Evolutionary conservation across 2,329 filamentous ascomycete genomes (phyloP), one percentile per base, ranked within the genome.

Genomic region (Pseudocercospora macadamiae): DNA sequence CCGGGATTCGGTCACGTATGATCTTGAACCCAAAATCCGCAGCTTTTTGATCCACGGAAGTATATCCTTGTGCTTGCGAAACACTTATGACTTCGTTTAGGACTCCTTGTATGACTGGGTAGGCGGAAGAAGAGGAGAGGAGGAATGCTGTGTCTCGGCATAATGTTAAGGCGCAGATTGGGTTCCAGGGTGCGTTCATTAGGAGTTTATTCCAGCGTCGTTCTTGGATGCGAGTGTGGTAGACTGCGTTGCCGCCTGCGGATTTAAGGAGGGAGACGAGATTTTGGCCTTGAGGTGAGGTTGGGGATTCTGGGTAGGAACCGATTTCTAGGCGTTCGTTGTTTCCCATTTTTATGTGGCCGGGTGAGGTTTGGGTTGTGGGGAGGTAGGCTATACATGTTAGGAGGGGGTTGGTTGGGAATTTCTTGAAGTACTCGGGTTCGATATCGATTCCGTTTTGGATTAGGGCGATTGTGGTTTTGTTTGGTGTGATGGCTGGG

Each of bases 401-500:
- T 5, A 87, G 66, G 19, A 88, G 76, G 0, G 83, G 79, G 28
- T 80, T 81, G 0, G 68, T 55, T 0, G 83, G 82, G 61, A 83
- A 88, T 0, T 73, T 71, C 0, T 68, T 65, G 0, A 72, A 66
- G 48, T 85, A 86, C 7, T 83, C 80, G 7, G 81, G 77, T 66
- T 88, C 85, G 57, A 86, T 86, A 0, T 77, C 80, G 37, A 88
- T 82, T 0, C 85, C 86, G 63, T 87, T 88, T 61, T 88, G 85
- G 5, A 86, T 78, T 0, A 88, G 78, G 2, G 83, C 82, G 28
- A 87, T 81, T 0, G 80, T 79, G 0, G 83, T 86, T 44, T 74
- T 59, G 1, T 68, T 66, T 0, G 69, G 72, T 0, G 61, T 66
- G 4, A 82, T 71, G 3, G 74, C 79, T 0, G 77, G 73, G 8